Evolutionary conservation across 1,284 basidiomycete genomes (phyloP).

Genomic region (Caloboletus inedulis): DNA sequence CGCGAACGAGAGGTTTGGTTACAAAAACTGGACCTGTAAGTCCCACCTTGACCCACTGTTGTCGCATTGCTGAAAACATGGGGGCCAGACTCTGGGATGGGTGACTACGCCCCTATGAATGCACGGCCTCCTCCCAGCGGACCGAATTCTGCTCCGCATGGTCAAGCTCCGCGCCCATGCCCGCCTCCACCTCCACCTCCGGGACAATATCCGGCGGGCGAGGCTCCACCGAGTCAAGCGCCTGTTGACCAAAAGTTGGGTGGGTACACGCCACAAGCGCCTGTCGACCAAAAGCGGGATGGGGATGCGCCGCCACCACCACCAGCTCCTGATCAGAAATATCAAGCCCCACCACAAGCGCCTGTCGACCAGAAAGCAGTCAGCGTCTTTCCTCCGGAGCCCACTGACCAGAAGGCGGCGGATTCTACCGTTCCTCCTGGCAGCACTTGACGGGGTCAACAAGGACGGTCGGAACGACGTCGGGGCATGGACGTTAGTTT

Average conservation of each 20-base stretch:
- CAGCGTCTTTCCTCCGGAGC: background rate
- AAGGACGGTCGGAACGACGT: background rate
- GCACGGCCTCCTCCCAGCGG: background rate
- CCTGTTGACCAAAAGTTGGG: constrained; percentile 13
- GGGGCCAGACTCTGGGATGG: constrained; percentile 22
- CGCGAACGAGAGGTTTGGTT: constrained; percentile 69
- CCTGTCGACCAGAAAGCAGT: constrained; percentile 3
- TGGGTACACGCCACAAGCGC: background rate
- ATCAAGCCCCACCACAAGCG: background rate
- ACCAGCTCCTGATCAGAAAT: background rate
- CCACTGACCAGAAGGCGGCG: constrained; percentile 14
- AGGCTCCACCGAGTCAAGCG: background rate
- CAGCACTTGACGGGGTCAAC: constrained; percentile 3
- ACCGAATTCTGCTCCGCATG: background rate
- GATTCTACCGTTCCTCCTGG: background rate
- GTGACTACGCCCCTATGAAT: constrained; percentile 9
- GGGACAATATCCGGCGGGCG: background rate
- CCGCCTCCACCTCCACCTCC: background rate
- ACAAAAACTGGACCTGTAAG: constrained; percentile 62
- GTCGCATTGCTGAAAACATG: background rate
- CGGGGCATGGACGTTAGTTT: background rate
- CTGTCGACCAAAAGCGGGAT: background rate
- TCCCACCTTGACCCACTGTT: background rate
- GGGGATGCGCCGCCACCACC: background rate
- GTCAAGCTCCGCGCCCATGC: background rate